These are phyloP conservation scores for Suhomyces wounanorum DNA, from an alignment of 1,139 yeast genomes.

Conservation along the genomic window DNA sequence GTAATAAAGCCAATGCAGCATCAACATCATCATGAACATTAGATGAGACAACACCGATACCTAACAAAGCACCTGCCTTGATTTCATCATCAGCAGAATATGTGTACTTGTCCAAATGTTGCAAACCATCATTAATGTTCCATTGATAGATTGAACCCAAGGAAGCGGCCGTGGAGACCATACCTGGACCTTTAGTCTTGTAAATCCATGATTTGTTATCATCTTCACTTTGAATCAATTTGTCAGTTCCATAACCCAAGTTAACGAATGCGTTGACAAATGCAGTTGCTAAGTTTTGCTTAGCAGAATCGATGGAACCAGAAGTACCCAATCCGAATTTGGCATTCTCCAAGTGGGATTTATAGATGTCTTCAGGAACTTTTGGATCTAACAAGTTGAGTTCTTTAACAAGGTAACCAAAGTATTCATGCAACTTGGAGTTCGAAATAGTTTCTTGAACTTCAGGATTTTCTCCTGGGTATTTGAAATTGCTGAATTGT, in stretches of 20 bases:
- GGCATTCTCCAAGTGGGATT: constrained; percentile 80
- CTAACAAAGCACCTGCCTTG: constrained; percentile 95
- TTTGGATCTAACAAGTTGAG: constrained; percentile 86
- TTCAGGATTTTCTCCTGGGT: constrained; percentile 64
- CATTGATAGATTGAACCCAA: constrained; percentile 89
- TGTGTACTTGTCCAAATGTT: constrained; percentile 83
- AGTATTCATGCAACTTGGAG: constrained; percentile 75
- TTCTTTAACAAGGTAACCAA: constrained; percentile 78
- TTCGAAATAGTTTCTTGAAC: constrained; percentile 89
- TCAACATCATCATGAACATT: constrained; percentile 97
- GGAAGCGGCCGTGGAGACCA: constrained; percentile 93
- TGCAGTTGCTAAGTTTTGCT: constrained; percentile 92
- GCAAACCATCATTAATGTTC: constrained; percentile 89
- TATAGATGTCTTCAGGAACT: constrained; percentile 93
- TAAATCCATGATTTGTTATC: constrained; percentile 84
- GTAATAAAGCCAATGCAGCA: constrained; percentile 82
- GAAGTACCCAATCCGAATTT: constrained; percentile 58
- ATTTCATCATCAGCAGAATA: constrained; percentile 85
- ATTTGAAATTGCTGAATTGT: constrained; percentile 78
- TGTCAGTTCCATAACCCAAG: constrained; percentile 88
- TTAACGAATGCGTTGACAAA: constrained; percentile 92
- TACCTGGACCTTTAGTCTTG: constrained; percentile 89
- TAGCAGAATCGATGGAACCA: constrained; percentile 86
- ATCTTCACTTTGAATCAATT: constrained; percentile 71
- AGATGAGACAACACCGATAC: constrained; percentile 92